Evolutionary conservation across 192 early-diverging fungal species (phyloP), one percentile per base, ranked within the genome.

Genomic region (Geranomyces michiganensis): DNA sequence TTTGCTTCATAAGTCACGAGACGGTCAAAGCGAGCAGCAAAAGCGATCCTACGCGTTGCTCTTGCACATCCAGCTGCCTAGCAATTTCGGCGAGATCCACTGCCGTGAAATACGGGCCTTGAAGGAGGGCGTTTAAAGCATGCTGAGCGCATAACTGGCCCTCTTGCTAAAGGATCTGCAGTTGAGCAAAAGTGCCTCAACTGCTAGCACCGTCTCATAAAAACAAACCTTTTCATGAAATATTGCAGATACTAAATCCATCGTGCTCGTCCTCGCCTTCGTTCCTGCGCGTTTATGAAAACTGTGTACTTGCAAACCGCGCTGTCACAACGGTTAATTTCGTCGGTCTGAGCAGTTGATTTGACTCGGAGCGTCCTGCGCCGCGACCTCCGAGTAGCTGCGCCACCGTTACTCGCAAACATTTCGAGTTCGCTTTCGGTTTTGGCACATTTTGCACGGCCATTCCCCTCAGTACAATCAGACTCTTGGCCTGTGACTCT

Each of bases 141-240:
- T 93, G 91, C 47, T 93, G 92, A 0, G 91, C 91, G 66, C 92
- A 93, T 27, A 93, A 79, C 62, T 89, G 83, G 30, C 91, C 92
- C 73, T 92, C 89, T 90, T 93, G 91, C 83, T 89, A 48, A n/a
- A 77, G 71, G 26, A 41, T 41, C 36, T 41, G n/a, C n/a, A n/a
- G n/a, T n/a, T n/a, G 36, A 41, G 36, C 36, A 10, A 41, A 41
- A 41, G n/a, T n/a, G n/a, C n/a, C n/a, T n/a, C n/a, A n/a, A n/a
- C n/a, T n/a, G n/a, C n/a, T n/a, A n/a, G 56, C 32, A 84, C 65
- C 46, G 77, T 73, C 36, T 48, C n/a, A 32, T 6, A 1, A 47
- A 60, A 60, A 22, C 27, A n/a, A 29, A 64, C 70, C 70, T 73
- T 73, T 41, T 73, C 71, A 55, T 56, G 51, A 55, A 73, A 73